Evolutionary conservation across 2,329 filamentous ascomycete genomes (phyloP).

Genomic region (Fusarium sp.): DNA sequence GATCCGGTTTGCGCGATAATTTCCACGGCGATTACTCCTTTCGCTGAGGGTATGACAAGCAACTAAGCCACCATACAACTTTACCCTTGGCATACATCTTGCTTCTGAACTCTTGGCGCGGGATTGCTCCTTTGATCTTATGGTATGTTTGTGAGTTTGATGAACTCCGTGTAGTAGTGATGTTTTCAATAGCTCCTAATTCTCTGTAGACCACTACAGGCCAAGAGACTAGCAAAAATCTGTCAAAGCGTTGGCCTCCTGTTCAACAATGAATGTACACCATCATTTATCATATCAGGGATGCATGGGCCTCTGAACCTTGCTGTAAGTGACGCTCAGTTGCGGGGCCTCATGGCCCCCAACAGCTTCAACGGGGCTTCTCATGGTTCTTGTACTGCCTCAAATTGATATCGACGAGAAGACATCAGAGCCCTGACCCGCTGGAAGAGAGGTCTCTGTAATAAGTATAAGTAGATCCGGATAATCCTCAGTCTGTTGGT

Average conservation of each 20-base stretch:
- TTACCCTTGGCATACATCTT: background rate
- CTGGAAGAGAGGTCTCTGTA: background rate
- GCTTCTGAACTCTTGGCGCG: rapidly evolving
- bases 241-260: background rate
- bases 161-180: background rate
- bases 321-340: background rate
- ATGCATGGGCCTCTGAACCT: background rate
- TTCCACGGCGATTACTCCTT: background rate
- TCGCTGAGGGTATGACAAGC: background rate
- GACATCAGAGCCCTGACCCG: background rate
- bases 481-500: too few relatives aligned
- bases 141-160: background rate
- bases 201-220: background rate
- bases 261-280: background rate
- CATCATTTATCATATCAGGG: background rate
- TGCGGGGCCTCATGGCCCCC: background rate
- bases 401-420: background rate
- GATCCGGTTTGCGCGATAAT: rapidly evolving
- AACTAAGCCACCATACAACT: background rate
- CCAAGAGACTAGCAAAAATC: background rate
- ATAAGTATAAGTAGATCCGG: background rate
- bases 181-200: background rate
- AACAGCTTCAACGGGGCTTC: background rate
- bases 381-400: background rate
- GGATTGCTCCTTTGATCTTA: background rate